Percentiles rank a stretch among this genome's conserved stretches.
phyloP scores from a whole-genome alignment of 768 basidiomycete genomes.

The Naganishia onofrii region DNA sequence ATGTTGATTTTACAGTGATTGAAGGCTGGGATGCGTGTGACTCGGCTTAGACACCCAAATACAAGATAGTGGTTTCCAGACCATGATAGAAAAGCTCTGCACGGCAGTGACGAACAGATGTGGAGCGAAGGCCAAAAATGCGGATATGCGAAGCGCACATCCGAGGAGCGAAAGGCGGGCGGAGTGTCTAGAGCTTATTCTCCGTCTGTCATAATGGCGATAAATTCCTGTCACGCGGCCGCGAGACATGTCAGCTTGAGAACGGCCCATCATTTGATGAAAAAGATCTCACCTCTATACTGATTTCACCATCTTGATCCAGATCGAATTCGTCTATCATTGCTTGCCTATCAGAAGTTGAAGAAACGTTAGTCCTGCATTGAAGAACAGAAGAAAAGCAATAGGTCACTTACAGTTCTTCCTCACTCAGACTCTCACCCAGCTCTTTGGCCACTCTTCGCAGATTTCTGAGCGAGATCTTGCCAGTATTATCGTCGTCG shows the following conservation, averaged over 20 bases:
- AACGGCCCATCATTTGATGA: background rate
- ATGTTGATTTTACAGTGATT: background rate
- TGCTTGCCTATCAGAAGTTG: slow-evolving; percentile 68
- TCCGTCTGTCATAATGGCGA: slow-evolving; percentile 95
- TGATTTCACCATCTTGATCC: slow-evolving; percentile 96
- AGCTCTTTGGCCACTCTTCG: slow-evolving; percentile 93
- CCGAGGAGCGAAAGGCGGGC: background rate
- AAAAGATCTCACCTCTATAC: slow-evolving; percentile 41
- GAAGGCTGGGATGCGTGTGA: background rate
- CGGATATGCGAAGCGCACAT: slow-evolving; percentile 6
- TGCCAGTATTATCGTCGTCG: slow-evolving; percentile 92
- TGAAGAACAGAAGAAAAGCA: background rate
- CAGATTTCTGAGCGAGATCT: slow-evolving; percentile 85
- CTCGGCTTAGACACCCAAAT: background rate
- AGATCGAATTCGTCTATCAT: slow-evolving; percentile 99
- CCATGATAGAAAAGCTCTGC: background rate
- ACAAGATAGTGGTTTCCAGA: background rate
- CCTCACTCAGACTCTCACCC: slow-evolving; percentile 89
- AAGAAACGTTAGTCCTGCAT: background rate
- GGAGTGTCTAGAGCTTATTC: slow-evolving; percentile 33
- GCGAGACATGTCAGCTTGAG: background rate
- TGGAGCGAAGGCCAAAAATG: background rate
- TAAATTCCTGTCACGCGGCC: slow-evolving; percentile 75
- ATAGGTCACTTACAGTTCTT: slow-evolving; percentile 76
- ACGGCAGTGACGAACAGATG: background rate